These are phyloP conservation scores for Bondarzewia mesenterica DNA, from an alignment of 1,284 basidiomycete genomes.

Conservation along the genomic window DNA sequence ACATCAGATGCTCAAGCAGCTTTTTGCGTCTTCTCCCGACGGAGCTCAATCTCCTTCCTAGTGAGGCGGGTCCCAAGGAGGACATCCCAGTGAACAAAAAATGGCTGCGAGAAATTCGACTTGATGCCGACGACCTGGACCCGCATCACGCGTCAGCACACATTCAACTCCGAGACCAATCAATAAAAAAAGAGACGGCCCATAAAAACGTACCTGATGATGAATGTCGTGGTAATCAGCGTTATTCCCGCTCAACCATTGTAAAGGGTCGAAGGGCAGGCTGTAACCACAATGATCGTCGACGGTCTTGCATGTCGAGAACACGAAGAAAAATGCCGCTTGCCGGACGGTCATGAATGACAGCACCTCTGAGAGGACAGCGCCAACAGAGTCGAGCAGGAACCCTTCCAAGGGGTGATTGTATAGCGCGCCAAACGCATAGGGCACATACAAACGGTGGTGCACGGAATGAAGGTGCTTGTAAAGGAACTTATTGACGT, in stretches of 20 bases:
- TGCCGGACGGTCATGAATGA: constrained; percentile 77
- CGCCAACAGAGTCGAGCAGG: constrained; percentile 82
- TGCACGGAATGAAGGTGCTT: constrained; percentile 91
- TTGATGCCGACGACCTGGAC: constrained; percentile 83
- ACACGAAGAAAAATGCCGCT: constrained; percentile 76
- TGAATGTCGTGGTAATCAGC: constrained; percentile 99
- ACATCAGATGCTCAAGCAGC: not conserved
- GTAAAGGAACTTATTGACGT: constrained; percentile 88
- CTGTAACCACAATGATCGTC: constrained; percentile 96
- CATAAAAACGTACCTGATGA: constrained; percentile 60
- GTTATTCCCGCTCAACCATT: constrained; percentile 86
- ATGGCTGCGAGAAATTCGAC: constrained; percentile 93
- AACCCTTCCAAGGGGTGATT: constrained; percentile 97
- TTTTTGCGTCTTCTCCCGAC: constrained; percentile 15
- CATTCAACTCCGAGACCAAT: not conserved
- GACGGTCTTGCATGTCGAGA: constrained; percentile 91
- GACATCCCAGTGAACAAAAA: constrained; percentile 84
- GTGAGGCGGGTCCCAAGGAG: constrained; percentile 81
- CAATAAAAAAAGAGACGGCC: not conserved
- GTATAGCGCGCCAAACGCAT: constrained; percentile 95
- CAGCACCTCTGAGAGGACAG: constrained; percentile 66
- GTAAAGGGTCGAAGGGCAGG: constrained; percentile 85
- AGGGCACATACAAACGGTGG: constrained; percentile 94
- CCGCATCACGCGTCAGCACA: too few species aligned
- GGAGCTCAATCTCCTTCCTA: constrained; percentile 50